These are phyloP conservation scores for Barnettozyma californica DNA, from an alignment of 805 yeast species.

Conservation along the genomic window DNA sequence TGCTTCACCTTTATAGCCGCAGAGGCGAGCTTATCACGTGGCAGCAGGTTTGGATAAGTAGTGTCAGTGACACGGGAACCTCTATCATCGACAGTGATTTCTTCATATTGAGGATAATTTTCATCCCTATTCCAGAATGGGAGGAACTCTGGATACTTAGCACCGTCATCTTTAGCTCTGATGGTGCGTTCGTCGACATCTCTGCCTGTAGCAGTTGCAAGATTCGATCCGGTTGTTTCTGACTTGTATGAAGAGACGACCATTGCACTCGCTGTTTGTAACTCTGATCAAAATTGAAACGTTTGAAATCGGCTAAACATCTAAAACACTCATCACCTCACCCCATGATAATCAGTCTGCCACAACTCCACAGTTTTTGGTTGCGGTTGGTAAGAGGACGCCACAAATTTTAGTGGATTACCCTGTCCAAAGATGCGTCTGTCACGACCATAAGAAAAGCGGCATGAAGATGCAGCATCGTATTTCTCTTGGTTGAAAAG, in stretches of 20 bases:
- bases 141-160: slow-evolving; percentile 27
- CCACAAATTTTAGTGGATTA: too few relatives aligned
- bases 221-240: slow-evolving; percentile 13
- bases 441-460: too few relatives aligned
- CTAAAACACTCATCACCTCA: too few relatives aligned
- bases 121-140: slow-evolving; percentile 26
- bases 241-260: slow-evolving; percentile 10
- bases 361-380: too few relatives aligned
- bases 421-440: too few relatives aligned
- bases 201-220: slow-evolving; percentile 6
- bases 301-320: too few relatives aligned
- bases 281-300: too few relatives aligned
- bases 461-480: too few relatives aligned
- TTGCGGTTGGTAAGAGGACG: too few relatives aligned
- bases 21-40: slow-evolving; percentile 12
- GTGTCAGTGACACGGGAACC: slow-evolving; percentile 19
- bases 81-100: slow-evolving; percentile 4
- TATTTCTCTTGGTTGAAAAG: slow-evolving; percentile 41
- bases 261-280: slow-evolving; percentile 2
- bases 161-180: slow-evolving; percentile 10
- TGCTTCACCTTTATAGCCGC: slow-evolving; percentile 7
- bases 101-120: slow-evolving; percentile 16
- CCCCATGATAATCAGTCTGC: too few relatives aligned
- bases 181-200: slow-evolving; percentile 3
- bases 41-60: slow-evolving; percentile 19